These are phyloP conservation scores for Kuraishia ogatae DNA, from an alignment of 805 yeast species.

Conservation along the genomic window DNA sequence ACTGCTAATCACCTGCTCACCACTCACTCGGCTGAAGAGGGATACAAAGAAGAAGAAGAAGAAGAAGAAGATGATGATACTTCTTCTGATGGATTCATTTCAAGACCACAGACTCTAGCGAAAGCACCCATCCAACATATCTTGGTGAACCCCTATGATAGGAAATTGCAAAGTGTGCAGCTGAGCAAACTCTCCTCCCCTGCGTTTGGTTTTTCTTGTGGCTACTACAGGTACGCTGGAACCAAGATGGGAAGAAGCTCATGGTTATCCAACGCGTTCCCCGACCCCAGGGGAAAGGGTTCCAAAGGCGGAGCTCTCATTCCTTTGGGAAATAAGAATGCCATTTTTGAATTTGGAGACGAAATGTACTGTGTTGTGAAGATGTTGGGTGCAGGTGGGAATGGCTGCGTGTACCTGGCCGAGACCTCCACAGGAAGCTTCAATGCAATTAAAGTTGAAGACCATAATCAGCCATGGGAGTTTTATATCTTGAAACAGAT, in stretches of 20 bases:
- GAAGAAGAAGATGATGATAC: neutral
- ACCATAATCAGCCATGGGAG: slow-evolving; percentile 72
- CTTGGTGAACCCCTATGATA: neutral
- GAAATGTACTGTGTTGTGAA: slow-evolving; percentile 38
- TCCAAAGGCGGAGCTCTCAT: neutral
- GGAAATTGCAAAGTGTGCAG: neutral
- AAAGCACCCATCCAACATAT: neutral
- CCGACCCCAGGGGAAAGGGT: slow-evolving; percentile 10
- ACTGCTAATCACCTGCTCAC: too few species aligned
- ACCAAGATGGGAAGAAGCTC: neutral
- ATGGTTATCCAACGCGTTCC: neutral
- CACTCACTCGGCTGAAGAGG: too few species aligned
- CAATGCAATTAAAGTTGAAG: slow-evolving; percentile 65
- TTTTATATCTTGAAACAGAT: slow-evolving; percentile 60
- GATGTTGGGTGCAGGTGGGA: slow-evolving; percentile 75
- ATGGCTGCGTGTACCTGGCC: slow-evolving; percentile 66
- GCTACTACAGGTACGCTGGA: neutral
- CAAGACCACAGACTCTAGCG: neutral
- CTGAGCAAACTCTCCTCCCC: neutral
- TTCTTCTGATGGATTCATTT: neutral
- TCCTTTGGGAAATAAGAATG: slow-evolving; percentile 20
- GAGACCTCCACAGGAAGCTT: slow-evolving; percentile 48
- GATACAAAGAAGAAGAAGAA: too few species aligned
- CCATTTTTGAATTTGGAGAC: slow-evolving; percentile 35
- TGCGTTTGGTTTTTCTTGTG: neutral